Evolutionary conservation across 495 filamentous ascomycete genomes (phyloP).

Genomic region (Penicillium tannophilum): DNA sequence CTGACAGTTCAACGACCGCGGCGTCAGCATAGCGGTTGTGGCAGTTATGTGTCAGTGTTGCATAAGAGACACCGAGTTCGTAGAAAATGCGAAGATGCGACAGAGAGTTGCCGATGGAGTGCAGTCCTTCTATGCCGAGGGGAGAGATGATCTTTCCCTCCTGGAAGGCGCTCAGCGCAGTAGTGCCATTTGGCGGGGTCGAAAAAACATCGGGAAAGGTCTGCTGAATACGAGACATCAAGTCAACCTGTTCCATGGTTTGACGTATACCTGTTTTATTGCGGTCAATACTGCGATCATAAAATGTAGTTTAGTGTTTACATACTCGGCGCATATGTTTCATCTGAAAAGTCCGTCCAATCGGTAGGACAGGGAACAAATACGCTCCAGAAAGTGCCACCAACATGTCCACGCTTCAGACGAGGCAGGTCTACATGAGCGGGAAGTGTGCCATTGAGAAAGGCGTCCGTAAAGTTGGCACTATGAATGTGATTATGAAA

Average conservation of each 20-base stretch:
- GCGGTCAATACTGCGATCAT: neutral
- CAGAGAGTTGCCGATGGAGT: slow-evolving; percentile 89
- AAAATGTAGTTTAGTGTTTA: neutral
- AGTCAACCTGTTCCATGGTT: slow-evolving; percentile 83
- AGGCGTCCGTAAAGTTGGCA: slow-evolving; percentile 67
- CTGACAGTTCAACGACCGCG: slow-evolving; percentile 59
- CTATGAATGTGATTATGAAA: slow-evolving; percentile 80
- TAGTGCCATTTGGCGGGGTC: slow-evolving; percentile 53
- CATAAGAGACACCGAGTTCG: slow-evolving; percentile 83
- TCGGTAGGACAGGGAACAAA: slow-evolving; percentile 77
- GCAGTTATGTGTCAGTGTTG: slow-evolving; percentile 92
- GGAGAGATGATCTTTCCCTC: slow-evolving; percentile 66
- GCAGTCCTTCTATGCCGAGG: slow-evolving; percentile 86
- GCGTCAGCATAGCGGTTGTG: slow-evolving; percentile 89
- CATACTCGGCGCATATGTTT: slow-evolving; percentile 63
- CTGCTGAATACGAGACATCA: slow-evolving; percentile 68
- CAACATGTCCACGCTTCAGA: slow-evolving; percentile 49
- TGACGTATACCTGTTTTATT: slow-evolving; percentile 57
- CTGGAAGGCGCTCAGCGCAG: slow-evolving; percentile 61
- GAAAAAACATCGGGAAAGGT: slow-evolving; percentile 72
- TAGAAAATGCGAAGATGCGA: slow-evolving; percentile 75
- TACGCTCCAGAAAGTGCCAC: slow-evolving; percentile 89
- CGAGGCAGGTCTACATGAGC: slow-evolving; percentile 81
- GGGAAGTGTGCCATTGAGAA: slow-evolving; percentile 64
- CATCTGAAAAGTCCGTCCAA: slow-evolving; percentile 69